Evolutionary conservation across 108 stramenopile species (phyloP).

Genomic region (Nitzschia sp.): DNA sequence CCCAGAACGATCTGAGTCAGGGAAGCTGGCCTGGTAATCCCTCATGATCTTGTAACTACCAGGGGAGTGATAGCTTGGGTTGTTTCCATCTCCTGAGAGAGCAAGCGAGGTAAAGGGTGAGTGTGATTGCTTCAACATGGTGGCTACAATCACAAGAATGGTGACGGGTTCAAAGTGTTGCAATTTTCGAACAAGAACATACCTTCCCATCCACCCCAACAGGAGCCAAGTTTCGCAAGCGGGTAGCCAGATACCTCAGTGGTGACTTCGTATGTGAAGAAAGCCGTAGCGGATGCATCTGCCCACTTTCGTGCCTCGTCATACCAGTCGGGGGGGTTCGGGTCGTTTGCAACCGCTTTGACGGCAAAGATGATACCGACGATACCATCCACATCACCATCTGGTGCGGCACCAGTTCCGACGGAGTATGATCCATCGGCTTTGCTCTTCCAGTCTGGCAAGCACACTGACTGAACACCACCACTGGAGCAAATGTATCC

Average conservation of each 20-base stretch:
- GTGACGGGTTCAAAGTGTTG: background rate
- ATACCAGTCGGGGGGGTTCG: conserved; percentile 23
- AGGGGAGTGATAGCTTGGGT: conserved; percentile 35
- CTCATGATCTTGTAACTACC: conserved; percentile 31
- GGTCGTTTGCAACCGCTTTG: conserved; percentile 29
- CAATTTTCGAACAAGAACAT: background rate
- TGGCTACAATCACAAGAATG: too few species aligned
- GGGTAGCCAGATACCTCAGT: conserved; percentile 6
- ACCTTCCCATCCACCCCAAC: conserved; percentile 42
- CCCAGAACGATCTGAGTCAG: conserved; percentile 3
- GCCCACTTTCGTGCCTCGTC: conserved; percentile 34
- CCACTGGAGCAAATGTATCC: conserved; percentile 9
- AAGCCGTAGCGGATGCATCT: conserved; percentile 32
- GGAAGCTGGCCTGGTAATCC: conserved; percentile 28
- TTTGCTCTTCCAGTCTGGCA: conserved; percentile 24
- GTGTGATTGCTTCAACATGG: background rate
- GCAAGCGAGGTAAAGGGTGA: background rate
- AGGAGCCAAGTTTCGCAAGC: conserved; percentile 32
- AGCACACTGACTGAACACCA: background rate
- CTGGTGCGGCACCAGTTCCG: conserved; percentile 31
- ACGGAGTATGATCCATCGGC: conserved; percentile 3
- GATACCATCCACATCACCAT: conserved; percentile 34
- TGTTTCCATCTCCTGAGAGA: conserved; percentile 22
- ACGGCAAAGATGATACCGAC: conserved; percentile 38
- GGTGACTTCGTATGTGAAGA: conserved; percentile 18